These are phyloP conservation scores for Colletotrichum musicola DNA, from an alignment of 2,329 filamentous ascomycete species.

Conservation along the genomic window DNA sequence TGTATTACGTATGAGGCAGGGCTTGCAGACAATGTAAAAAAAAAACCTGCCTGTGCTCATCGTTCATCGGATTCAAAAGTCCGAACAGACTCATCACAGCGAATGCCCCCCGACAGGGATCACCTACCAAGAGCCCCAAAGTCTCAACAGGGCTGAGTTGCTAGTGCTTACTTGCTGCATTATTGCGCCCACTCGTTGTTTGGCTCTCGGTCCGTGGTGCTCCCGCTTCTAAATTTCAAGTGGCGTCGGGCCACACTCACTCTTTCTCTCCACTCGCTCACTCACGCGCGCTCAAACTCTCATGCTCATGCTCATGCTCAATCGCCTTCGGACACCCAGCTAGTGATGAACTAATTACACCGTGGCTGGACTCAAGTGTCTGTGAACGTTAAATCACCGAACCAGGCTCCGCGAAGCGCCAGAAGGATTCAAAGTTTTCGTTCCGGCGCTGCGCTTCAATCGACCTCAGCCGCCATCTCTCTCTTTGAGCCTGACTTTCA, in stretches of 20 bases:
- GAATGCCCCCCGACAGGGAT: background rate
- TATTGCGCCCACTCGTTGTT: conserved; percentile 11
- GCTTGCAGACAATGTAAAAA: background rate
- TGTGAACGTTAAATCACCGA: background rate
- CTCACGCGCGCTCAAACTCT: too few relatives aligned
- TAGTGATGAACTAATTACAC: background rate
- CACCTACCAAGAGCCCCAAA: conserved; percentile 11
- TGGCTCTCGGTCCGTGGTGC: conserved; percentile 2
- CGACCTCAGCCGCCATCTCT: background rate
- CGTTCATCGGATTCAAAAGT: conserved; percentile 5
- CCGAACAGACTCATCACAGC: conserved; percentile 4
- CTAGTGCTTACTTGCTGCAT: conserved; percentile 30
- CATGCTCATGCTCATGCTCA: too few relatives aligned
- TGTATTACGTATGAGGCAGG: too few relatives aligned
- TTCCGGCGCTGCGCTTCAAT: background rate
- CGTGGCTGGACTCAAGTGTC: background rate
- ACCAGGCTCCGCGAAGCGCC: too few relatives aligned
- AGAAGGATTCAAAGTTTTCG: conserved; percentile 17
- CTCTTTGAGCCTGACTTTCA: background rate
- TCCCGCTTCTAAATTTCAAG: conserved; percentile 9
- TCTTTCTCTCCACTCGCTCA: too few relatives aligned
- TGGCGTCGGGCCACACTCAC: background rate
- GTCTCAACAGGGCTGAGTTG: conserved; percentile 27
- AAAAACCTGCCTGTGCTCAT: background rate
- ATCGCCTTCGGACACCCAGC: too few relatives aligned